Evolutionary conservation across 345 rosid species (phyloP).

Genomic region (Euphorbia tirucalli): DNA sequence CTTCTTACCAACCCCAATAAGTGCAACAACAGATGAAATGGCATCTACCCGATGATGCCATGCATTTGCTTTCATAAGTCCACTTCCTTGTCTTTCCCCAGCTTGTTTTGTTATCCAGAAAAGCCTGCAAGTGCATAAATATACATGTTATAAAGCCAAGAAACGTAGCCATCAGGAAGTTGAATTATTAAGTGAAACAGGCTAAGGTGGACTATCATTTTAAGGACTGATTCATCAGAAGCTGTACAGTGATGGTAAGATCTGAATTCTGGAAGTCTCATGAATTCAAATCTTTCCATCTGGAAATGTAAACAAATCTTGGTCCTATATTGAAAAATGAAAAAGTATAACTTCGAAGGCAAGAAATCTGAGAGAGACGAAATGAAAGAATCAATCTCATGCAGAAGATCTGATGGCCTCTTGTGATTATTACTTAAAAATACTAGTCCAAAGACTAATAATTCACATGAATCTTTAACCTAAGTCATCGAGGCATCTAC

Average conservation of each 20-base stretch:
- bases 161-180: background rate
- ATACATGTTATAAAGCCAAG: background rate
- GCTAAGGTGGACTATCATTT: background rate
- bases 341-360: background rate
- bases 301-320: background rate
- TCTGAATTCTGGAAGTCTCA: background rate
- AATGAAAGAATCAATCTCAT: background rate
- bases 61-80: constrained; percentile 95
- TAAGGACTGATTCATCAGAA: background rate
- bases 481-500: background rate
- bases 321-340: background rate
- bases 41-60: constrained; percentile 99
- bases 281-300: constrained; percentile 1
- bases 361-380: background rate
- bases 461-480: background rate
- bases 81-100: constrained; percentile 85
- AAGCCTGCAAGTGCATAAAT: constrained; percentile 42
- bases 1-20: constrained; percentile 77
- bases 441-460: background rate
- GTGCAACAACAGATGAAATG: constrained; percentile 83
- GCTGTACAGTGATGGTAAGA: background rate
- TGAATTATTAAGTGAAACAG: background rate
- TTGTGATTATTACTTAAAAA: background rate
- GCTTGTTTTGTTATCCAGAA: constrained; percentile 90
- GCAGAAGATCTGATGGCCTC: background rate